phyloP scores from a whole-genome alignment of 805 yeast species.

The Yarrowia deformans region DNA sequence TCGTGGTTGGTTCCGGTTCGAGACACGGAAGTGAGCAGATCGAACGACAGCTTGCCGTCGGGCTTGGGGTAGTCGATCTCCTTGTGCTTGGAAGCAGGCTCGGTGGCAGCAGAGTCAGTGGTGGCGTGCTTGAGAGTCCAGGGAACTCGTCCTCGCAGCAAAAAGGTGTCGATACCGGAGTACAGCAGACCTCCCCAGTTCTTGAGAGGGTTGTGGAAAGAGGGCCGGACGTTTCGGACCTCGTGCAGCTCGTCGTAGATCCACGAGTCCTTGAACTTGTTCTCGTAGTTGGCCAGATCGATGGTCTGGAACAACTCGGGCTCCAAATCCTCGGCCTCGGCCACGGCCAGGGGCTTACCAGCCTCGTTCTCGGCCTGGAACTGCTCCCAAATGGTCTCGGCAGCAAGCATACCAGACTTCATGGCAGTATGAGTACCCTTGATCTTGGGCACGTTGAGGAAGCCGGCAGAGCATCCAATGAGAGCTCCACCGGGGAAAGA shows the following conservation, averaged over 20 bases:
- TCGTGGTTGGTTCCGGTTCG: constrained; percentile 96
- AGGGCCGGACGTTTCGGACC: constrained; percentile 91
- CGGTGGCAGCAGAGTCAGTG: constrained; percentile 77
- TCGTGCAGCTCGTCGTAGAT: constrained; percentile 79
- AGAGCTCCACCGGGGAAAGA: constrained; percentile 95
- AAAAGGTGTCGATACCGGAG: constrained; percentile 82
- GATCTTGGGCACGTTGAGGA: constrained; percentile 95
- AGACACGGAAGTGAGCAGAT: constrained; percentile 90
- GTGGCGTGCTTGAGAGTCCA: constrained; percentile 79
- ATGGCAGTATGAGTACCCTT: constrained; percentile 98
- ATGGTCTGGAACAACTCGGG: constrained; percentile 35
- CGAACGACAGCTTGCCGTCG: constrained; percentile 91
- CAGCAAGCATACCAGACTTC: constrained; percentile 95
- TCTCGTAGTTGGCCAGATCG: constrained; percentile 64
- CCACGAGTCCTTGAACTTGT: constrained; percentile 79
- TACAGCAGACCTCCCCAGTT: constrained; percentile 80
- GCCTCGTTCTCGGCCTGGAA: constrained; percentile 52
- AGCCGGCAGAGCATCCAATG: constrained; percentile 96
- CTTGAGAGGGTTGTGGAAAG: constrained; percentile 81
- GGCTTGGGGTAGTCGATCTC: constrained; percentile 95
- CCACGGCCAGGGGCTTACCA: constrained; percentile 44
- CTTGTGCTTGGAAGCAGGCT: constrained; percentile 66
- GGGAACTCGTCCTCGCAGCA: constrained; percentile 81
- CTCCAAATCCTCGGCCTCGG: constrained; percentile 54
- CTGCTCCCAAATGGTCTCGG: constrained; percentile 73